These are phyloP conservation scores for Apiospora saccharicola DNA, from an alignment of 2,329 filamentous ascomycete species.

Conservation along the genomic window DNA sequence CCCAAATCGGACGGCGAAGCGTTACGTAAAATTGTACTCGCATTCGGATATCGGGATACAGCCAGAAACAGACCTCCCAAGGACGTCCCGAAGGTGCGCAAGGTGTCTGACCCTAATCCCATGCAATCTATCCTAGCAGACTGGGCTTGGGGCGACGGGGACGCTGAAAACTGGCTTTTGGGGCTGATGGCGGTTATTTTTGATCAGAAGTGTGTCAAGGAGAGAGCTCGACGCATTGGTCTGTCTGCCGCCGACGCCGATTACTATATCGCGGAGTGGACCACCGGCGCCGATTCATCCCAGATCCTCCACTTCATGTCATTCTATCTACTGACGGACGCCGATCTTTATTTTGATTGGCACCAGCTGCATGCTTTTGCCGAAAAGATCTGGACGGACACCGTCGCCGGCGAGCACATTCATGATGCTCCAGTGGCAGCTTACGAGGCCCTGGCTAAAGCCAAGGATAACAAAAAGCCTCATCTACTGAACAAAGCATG, in stretches of 20 bases:
- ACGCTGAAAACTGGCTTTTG: not conserved
- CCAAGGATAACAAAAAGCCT: not conserved
- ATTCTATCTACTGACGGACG: not conserved
- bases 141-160: not conserved
- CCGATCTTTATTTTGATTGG: not conserved
- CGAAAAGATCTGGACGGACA: not conserved
- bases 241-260: not conserved
- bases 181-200: not conserved
- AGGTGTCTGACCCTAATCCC: not conserved
- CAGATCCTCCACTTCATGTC: not conserved
- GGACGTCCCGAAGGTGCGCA: not conserved
- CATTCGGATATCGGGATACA: not conserved
- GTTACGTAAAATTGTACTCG: not conserved
- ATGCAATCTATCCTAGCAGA: not conserved
- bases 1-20: too few species aligned
- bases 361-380: not conserved
- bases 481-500: not conserved
- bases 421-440: not conserved
- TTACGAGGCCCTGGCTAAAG: not conserved
- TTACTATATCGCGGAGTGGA: not conserved
- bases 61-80: not conserved
- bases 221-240: not conserved
- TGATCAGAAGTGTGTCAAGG: not conserved
- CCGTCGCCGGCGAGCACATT: not conserved
- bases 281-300: not conserved